A percentile compares a stretch with the other conserved stretches of the same genome.
These are phyloP conservation scores for Ceratobasidium sp. DNA, from an alignment of 1,284 basidiomycete species.

Conservation along the genomic window DNA sequence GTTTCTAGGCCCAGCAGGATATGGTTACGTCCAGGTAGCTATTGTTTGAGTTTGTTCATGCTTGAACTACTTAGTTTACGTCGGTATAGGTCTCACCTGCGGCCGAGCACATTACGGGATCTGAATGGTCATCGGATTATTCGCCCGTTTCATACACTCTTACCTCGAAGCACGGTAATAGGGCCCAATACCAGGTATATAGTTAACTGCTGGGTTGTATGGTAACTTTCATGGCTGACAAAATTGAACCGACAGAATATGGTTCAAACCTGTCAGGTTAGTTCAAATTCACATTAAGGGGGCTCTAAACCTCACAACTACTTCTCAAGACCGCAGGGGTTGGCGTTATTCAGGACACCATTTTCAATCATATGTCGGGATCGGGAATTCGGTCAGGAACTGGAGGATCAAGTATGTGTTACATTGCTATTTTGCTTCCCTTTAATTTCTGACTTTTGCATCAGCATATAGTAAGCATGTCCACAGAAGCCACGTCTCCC, in stretches of 20 bases:
- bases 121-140: constrained; percentile 52
- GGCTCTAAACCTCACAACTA: neutral
- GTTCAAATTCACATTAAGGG: neutral
- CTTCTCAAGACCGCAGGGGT: constrained; percentile 48
- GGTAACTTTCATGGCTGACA: neutral
- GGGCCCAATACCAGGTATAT: constrained; percentile 47
- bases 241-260: constrained; percentile 43
- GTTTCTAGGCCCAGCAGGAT: constrained; percentile 75
- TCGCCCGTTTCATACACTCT: constrained; percentile 51
- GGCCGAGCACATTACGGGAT: constrained; percentile 48
- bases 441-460: neutral
- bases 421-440: neutral
- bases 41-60: neutral
- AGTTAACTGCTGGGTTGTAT: neutral
- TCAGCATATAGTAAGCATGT: constrained; percentile 34
- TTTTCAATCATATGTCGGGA: constrained; percentile 51
- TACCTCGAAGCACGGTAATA: constrained; percentile 50
- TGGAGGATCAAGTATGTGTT: constrained; percentile 22
- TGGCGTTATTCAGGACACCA: constrained; percentile 50
- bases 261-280: constrained; percentile 45
- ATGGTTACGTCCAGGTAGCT: constrained; percentile 72
- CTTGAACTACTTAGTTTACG: neutral
- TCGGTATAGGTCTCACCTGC: constrained; percentile 42
- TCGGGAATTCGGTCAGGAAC: constrained; percentile 19
- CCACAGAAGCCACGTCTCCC: neutral